Evolutionary conservation across 495 filamentous ascomycete genomes (phyloP).

Genomic region (Cladorrhinum samala): DNA sequence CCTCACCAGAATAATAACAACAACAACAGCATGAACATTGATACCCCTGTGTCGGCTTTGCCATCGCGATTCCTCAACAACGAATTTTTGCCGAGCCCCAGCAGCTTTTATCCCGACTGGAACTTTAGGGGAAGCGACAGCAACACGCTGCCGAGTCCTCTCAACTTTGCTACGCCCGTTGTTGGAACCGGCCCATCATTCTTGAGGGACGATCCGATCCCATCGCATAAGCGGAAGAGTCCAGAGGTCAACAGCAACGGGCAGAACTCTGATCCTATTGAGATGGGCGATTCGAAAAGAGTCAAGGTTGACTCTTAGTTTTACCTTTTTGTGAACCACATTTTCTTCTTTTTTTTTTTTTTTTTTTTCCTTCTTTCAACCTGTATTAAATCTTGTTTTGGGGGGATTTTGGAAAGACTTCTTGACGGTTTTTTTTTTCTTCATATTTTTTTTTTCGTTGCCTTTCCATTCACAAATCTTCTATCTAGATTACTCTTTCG

Average conservation of each 20-base stretch:
- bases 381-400: conserved; percentile 1
- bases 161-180: conserved; percentile 87
- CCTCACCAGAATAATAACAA: conserved; percentile 57
- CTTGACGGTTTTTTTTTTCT: not conserved
- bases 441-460: not conserved
- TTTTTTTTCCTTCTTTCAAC: not conserved
- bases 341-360: not conserved
- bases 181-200: conserved; percentile 65
- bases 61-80: conserved; percentile 85
- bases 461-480: too few species aligned
- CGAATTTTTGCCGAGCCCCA: conserved; percentile 79
- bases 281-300: conserved; percentile 39
- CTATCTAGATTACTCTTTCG: too few species aligned
- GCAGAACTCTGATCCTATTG: conserved; percentile 26
- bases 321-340: conserved; percentile 6
- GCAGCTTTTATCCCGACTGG: conserved; percentile 91
- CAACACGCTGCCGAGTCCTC: conserved; percentile 81
- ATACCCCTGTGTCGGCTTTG: conserved; percentile 95
- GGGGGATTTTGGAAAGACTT: not conserved
- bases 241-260: conserved; percentile 36
- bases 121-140: conserved; percentile 58
- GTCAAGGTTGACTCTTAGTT: conserved; percentile 33
- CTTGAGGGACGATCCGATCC: conserved; percentile 44
- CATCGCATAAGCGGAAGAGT: conserved; percentile 40
- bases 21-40: conserved; percentile 62